Conservation (phyloP, 768 basidiomycete genomes). For the Floccularia luteovirens region DNA sequence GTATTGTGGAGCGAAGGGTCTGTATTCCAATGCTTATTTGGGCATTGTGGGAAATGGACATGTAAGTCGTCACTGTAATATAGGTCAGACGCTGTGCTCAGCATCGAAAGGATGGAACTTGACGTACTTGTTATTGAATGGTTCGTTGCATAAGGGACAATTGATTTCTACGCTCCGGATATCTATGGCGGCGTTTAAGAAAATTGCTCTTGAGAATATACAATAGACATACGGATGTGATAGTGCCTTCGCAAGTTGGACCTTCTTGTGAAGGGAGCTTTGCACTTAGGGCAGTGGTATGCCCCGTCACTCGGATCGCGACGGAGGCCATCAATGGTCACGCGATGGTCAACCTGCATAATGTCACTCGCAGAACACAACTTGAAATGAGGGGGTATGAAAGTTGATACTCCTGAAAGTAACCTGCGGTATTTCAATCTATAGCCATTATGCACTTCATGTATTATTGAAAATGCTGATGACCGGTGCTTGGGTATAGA, state of each 20-base stretch:
- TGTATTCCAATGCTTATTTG: conserved; percentile 2
- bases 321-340: conserved; percentile 18
- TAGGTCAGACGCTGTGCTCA: neutral
- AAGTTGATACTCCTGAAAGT: too few species aligned
- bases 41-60: conserved; percentile 6
- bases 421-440: too few species aligned
- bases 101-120: neutral
- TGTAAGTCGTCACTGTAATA: conserved; percentile 4
- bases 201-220: conserved; percentile 6
- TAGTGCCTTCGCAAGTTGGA: conserved; percentile 27
- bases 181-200: conserved; percentile 12
- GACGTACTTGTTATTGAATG: conserved; percentile 15
- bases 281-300: conserved; percentile 26
- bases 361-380: too few species aligned
- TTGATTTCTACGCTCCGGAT: conserved; percentile 16
- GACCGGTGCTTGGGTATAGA: too few species aligned
- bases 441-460: too few species aligned
- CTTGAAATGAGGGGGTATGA: too few species aligned
- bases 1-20: too few species aligned
- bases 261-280: conserved; percentile 26
- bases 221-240: conserved; percentile 21
- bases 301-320: conserved; percentile 23
- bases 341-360: neutral
- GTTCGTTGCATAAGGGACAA: conserved; percentile 17
- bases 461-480: too few species aligned